phyloP scores from a whole-genome alignment of 148 eudicot species.

The Chenopodium quinoa region DNA sequence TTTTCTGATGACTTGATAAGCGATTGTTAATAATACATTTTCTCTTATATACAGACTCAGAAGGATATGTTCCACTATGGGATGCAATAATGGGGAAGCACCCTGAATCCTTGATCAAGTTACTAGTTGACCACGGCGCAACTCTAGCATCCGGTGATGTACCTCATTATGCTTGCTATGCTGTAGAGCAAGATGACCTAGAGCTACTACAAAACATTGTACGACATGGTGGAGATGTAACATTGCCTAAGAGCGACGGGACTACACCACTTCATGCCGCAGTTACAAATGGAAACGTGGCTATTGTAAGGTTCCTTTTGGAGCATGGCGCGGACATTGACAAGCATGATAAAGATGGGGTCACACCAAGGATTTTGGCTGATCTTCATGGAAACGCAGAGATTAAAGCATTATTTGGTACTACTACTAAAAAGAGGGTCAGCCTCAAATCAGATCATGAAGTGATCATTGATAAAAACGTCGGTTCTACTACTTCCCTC shows the following conservation, averaged over 20 bases:
- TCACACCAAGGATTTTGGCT: conserved; percentile 63
- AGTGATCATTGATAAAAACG: conserved; percentile 17
- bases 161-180: conserved; percentile 53
- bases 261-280: conserved; percentile 69
- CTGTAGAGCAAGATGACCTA: conserved; percentile 56
- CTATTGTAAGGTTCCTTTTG: conserved; percentile 54
- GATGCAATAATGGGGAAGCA: conserved; percentile 61
- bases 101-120: conserved; percentile 36
- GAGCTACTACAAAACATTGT: conserved; percentile 56
- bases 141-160: conserved; percentile 54
- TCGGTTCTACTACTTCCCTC: conserved; percentile 24
- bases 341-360: conserved; percentile 46
- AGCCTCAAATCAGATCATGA: conserved; percentile 12
- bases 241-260: conserved; percentile 41
- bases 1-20: too few species aligned
- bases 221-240: conserved; percentile 52
- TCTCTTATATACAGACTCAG: conserved; percentile 47
- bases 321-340: conserved; percentile 60
- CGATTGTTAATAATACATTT: background rate
- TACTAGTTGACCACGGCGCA: conserved; percentile 59
- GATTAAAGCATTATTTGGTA: conserved; percentile 41
- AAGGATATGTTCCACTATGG: conserved; percentile 85
- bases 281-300: conserved; percentile 44
- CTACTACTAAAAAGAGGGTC: conserved; percentile 19
- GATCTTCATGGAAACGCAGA: conserved; percentile 60